Conservation (phyloP, 2,329 filamentous ascomycete species). For the Elsinoe batatas region DNA sequence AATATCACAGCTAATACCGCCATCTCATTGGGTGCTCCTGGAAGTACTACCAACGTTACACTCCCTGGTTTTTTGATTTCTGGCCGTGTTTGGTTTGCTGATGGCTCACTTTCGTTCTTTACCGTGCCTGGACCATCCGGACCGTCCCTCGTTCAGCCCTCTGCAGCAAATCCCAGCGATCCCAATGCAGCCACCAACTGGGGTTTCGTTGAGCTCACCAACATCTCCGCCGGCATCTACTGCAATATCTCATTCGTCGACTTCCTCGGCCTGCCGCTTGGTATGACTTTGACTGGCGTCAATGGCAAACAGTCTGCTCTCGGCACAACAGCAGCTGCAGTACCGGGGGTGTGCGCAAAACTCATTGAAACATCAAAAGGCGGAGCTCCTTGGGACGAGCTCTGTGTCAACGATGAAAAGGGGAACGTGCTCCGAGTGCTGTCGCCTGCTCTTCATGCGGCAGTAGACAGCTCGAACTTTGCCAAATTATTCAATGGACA, state of each 20-base stretch:
- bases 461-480: conserved; percentile 36
- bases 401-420: conserved; percentile 38
- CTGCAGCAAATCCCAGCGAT: conserved; percentile 31
- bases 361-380: conserved; percentile 49
- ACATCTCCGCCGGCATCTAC: conserved; percentile 37
- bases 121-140: conserved; percentile 29
- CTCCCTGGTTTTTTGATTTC: conserved; percentile 34
- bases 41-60: conserved; percentile 31
- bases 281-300: conserved; percentile 43
- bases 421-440: conserved; percentile 32
- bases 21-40: conserved; percentile 34
- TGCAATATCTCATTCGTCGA: conserved; percentile 31
- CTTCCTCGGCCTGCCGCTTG: conserved; percentile 37
- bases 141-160: conserved; percentile 39
- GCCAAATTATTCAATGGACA: conserved; percentile 42
- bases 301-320: conserved; percentile 43
- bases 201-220: conserved; percentile 38
- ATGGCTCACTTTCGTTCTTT: conserved; percentile 35
- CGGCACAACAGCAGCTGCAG: conserved; percentile 50
- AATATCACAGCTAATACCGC: conserved; percentile 32
- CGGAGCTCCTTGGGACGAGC: conserved; percentile 51
- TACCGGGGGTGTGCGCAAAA: conserved; percentile 45
- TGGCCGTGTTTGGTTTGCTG: conserved; percentile 39
- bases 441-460: conserved; percentile 34
- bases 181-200: conserved; percentile 34